A percentile compares a stretch with the other conserved stretches of the same genome.
Conservation (phyloP, 371 early-diverging fungal species). For the Actinomortierella ambigua region DNA sequence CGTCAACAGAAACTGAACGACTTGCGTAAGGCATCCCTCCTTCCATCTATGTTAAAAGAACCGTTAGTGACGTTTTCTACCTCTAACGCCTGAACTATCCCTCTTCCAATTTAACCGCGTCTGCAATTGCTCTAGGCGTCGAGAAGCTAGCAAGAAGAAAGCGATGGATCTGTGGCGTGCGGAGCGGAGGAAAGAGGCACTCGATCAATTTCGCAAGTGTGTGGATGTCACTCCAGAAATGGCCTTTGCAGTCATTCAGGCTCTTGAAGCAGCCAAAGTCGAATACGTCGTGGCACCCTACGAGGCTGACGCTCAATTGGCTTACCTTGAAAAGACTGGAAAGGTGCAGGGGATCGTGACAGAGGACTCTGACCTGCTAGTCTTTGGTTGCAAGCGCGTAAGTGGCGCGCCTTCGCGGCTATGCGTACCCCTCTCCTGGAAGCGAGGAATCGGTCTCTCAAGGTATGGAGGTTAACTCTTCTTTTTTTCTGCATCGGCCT, state of each 20-base stretch:
- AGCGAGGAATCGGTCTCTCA: too few species aligned
- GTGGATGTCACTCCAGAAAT: conserved; percentile 81
- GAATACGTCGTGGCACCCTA: conserved; percentile 95
- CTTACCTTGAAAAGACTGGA: conserved; percentile 77
- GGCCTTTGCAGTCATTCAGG: conserved; percentile 78
- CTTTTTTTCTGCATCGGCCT: too few species aligned
- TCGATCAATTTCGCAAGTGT: conserved; percentile 71
- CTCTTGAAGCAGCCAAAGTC: conserved; percentile 67
- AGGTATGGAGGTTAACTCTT: too few species aligned
- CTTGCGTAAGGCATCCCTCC: conserved; percentile 5
- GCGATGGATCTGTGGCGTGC: conserved; percentile 53
- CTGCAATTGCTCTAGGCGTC: conserved; percentile 43
- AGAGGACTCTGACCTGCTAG: conserved; percentile 97
- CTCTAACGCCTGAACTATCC: conserved; percentile 12
- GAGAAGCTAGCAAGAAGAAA: conserved; percentile 58
- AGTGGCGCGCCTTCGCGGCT: too few species aligned
- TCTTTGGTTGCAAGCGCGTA: conserved; percentile 89
- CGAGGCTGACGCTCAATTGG: conserved; percentile 98
- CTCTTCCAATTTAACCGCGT: neutral
- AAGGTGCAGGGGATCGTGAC: conserved; percentile 87
- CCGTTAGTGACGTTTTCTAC: conserved; percentile 36
- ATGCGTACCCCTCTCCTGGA: too few species aligned
- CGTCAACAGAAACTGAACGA: conserved; percentile 76
- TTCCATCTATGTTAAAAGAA: neutral
- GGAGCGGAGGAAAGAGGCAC: conserved; percentile 66